phyloP scores from a whole-genome alignment of 495 filamentous ascomycete species.

The Filosporella fistucella region DNA sequence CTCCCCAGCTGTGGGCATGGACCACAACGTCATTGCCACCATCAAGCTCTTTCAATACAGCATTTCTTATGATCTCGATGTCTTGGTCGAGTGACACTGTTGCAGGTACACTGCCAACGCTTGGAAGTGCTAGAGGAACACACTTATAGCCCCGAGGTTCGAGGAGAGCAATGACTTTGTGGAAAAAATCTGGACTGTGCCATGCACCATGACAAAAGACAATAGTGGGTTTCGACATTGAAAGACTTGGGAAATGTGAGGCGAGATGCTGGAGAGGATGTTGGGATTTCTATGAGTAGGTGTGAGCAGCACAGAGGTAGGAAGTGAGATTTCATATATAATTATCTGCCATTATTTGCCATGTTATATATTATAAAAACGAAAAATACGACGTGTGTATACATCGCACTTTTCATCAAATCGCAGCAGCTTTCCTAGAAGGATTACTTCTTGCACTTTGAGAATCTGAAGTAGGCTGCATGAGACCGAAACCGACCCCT shows the following conservation, averaged over 20 bases:
- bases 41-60: slow-evolving; percentile 16
- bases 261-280: neutral
- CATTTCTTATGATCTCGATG: slow-evolving; percentile 9
- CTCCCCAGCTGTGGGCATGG: slow-evolving; percentile 13
- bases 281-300: no score
- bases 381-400: no score
- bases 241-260: neutral
- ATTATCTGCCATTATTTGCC: no score
- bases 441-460: no score
- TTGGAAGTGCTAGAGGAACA: slow-evolving; percentile 24
- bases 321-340: no score
- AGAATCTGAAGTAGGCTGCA: no score
- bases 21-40: slow-evolving; percentile 12
- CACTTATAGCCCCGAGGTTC: slow-evolving; percentile 26
- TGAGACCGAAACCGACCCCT: no score
- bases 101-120: slow-evolving; percentile 7
- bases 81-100: slow-evolving; percentile 8
- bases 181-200: slow-evolving; percentile 29
- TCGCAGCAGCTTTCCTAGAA: no score
- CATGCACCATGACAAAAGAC: slow-evolving; percentile 37
- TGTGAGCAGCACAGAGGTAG: no score
- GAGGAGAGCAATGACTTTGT: slow-evolving; percentile 25
- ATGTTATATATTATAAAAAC: no score
- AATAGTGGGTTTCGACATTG: slow-evolving; percentile 16
- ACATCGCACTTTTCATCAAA: no score